phyloP scores from a whole-genome alignment of 163 green algal genomes.

The Chlamydomonas reinhardtii region DNA sequence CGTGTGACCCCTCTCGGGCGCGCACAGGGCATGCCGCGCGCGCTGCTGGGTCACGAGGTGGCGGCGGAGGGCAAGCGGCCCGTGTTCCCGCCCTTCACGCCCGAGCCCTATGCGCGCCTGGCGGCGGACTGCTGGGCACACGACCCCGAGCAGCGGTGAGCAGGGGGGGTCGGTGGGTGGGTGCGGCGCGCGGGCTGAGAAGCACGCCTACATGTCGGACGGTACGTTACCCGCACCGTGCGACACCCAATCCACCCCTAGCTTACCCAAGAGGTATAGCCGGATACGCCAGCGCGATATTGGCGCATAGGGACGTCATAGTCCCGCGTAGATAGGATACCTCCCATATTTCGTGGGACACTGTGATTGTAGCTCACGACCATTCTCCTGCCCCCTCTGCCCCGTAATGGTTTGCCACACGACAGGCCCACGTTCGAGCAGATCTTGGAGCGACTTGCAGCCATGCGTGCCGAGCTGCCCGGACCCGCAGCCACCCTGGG shows the following conservation, averaged over 20 bases:
- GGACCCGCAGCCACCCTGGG: constrained; percentile 15
- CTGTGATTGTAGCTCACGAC: no score
- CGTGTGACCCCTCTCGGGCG: no score
- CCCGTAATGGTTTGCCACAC: background rate
- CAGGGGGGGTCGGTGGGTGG: background rate
- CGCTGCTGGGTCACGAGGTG: constrained; percentile 29
- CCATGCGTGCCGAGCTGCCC: background rate
- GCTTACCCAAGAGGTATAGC: no score
- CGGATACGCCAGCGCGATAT: no score
- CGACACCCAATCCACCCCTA: no score
- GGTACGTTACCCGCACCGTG: no score
- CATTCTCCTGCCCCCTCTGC: background rate
- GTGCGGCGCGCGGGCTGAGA: no score
- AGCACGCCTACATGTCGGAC: no score
- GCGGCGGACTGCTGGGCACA: constrained; percentile 32
- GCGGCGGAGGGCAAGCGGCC: constrained; percentile 5
- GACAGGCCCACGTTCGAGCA: constrained; percentile 37
- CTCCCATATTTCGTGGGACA: no score
- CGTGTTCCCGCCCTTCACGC: constrained; percentile 31
- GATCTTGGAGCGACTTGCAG: constrained; percentile 3
- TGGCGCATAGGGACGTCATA: no score
- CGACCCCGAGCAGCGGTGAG: constrained; percentile 28
- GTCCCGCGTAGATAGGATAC: no score
- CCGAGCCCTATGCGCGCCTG: constrained; percentile 7
- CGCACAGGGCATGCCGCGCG: background rate